Base-by-base conservation (phyloP, 2,329 filamentous ascomycete genomes). In the Xylariales sp. region DNA sequence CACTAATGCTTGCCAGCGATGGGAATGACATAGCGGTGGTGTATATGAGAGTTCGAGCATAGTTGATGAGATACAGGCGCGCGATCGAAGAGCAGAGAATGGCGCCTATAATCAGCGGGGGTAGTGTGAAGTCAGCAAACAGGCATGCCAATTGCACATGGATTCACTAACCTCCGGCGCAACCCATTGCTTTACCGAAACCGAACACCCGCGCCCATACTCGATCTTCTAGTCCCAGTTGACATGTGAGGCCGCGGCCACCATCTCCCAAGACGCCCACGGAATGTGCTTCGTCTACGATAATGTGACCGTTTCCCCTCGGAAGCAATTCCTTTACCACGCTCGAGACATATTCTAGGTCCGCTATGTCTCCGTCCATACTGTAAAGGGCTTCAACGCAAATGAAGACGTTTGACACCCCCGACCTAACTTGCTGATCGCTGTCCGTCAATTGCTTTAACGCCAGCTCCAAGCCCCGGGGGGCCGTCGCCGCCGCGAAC, bases 291-390 rank as follows among this genome's bases (percentile, higher is more conserved):
- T 92, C 90, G 65, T 92, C 90, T 0, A 92, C 85, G 9, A 92
- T 82, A 4, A 92, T 79, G 64, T 90, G 82, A 0, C 85, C 87
- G 54, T 92, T 92, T 0, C 83, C 83, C 0, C 68, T 67, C 0
- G 89, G 87, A 0, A 93, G 78, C 0, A 85, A 73, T 0, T 80
- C 77, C 48, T 91, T 84, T 0, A 91, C 84, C 4, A 86, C 81
- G 0, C 83, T 77, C 1, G 91, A 83, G 18, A 94, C 86, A 5
- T 88, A 84, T 10, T 75, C 73, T 10, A 96, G 80, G 0, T 90
- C 90, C 0, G 87, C 87, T 18, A 93, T 80, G 71, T 94, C 91
- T 0, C 93, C 93, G 61, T 95, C 92, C 93, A 96, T 96, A 76
- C 91, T 94, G 77, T 96, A 95, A 0, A 93, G 82, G 0, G 86